These are phyloP conservation scores for Dalechampia spathulata DNA, from an alignment of 441 rosid species.

Conservation along the genomic window DNA sequence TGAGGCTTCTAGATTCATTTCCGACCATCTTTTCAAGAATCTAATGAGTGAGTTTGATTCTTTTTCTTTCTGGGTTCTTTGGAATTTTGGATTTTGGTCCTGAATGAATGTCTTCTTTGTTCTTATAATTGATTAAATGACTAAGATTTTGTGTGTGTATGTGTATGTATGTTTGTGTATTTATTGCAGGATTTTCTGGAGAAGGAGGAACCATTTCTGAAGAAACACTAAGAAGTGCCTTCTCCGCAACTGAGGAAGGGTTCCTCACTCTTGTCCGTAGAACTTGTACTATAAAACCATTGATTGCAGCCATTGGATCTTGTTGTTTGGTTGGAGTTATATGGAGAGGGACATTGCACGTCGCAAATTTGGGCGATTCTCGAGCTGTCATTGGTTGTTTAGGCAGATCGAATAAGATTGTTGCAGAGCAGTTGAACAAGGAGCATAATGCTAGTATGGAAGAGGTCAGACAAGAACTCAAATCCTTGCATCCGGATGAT, in stretches of 20 bases:
- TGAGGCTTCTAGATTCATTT: constrained; percentile 70
- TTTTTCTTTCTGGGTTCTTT: background rate
- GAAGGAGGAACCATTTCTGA: constrained; percentile 60
- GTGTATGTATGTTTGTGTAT: constrained; percentile 7
- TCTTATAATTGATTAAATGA: background rate
- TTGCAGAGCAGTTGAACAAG: constrained; percentile 72
- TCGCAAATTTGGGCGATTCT: constrained; percentile 89
- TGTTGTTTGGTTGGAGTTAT: constrained; percentile 86
- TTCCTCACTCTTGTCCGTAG: constrained; percentile 79
- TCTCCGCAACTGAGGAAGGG: constrained; percentile 76
- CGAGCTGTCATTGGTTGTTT: constrained; percentile 76
- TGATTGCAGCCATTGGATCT: constrained; percentile 80
- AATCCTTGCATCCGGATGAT: constrained; percentile 82
- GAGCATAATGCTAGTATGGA: constrained; percentile 85
- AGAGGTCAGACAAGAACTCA: constrained; percentile 86
- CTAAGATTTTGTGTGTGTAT: background rate
- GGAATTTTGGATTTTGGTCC: background rate
- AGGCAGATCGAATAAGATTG: constrained; percentile 50
- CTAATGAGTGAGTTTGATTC: constrained; percentile 47
- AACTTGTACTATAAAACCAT: constrained; percentile 50
- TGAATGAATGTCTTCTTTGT: background rate
- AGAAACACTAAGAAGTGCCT: constrained; percentile 58
- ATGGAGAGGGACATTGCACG: constrained; percentile 63
- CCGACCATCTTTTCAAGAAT: constrained; percentile 68
- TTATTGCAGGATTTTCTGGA: constrained; percentile 44